Base-by-base conservation (phyloP, 2,329 filamentous ascomycete species). In the Paracorniculantispora psalliotae region DNA sequence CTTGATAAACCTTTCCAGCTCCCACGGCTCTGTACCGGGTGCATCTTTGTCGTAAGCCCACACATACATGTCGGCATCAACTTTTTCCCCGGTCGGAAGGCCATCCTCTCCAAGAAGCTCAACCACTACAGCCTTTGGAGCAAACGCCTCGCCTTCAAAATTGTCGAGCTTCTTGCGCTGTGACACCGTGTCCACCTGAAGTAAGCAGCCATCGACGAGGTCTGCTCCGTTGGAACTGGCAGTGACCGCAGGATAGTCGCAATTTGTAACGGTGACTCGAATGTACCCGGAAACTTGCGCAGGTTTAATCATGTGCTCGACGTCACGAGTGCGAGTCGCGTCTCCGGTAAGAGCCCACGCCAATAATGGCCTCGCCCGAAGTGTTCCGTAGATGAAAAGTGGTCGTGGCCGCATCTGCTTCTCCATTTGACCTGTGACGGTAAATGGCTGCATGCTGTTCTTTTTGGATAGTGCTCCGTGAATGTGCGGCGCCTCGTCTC, bases 81-180 rank as follows among this genome's bases (percentile, higher is more conserved):
- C 48, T 2, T 23, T 60, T 2, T 62, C 58, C 2, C 62, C 59
- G 8, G 35, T 58, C 5, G 25, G 46, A 9, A n/a, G 26, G 6
- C 15, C 26, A 41, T 57, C 10, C 15, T 2, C 15, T 1, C 57
- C 58, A 1, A 64, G 49, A 21, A 67, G 21, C 1, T 47, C 30
- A 0, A 63, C 63, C 0, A 37, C 48, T 0, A 68, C 64, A 2
- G 52, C 17, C 0, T 62, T 63, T 1, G 58, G 17, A 2, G 51
- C 61, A 30, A 69, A 71, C 0, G 23, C 9, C n/a, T 69, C 64
- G 0, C 68, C 68, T 44, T 73, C 70, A 26, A 73, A 73, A 17
- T 70, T 63, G 35, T 71, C 71, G n/a, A 73, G 44, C 23, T 71
- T 73, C 9, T 61, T 66, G 2, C 70, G 64, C 35, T 71, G 65